Evolutionary conservation across 805 yeast species (phyloP), one percentile per base, ranked within the genome.

Genomic region (Starmerella ratchasimensis): DNA sequence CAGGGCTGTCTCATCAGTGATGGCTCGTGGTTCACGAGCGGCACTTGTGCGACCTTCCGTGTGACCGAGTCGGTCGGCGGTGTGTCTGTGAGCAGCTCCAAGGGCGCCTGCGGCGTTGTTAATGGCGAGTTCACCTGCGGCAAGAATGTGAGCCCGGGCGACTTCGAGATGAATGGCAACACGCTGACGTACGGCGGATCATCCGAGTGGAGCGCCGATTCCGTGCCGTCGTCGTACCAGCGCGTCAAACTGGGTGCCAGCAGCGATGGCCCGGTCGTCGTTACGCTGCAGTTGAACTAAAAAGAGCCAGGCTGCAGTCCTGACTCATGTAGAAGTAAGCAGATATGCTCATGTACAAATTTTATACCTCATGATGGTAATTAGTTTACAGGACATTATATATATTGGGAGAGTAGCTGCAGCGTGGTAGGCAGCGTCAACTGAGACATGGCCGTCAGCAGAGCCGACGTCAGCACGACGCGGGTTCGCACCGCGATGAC

Each of bases 31-130:
- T 81, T 77, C 59, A 54, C 68, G 4, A 55, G 61, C 28, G 95
- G 95, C 1, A 72, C 90, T 0, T 88, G 96, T 58, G 97, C 95
- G 4, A 73, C 78, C 4, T 86, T 67, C 59, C 65, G 65, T 19
- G 49, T 80, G 19, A 51, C 58, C 23, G 67, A 73, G 37, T 71
- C 78, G 23, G 73, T 72, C 57, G 90, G 90, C 3, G 90, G 90
- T n/a, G 69, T 72, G 50, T 69, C 73, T 40, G 52, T 86, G 31
- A 66, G 66, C 42, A 69, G 90, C 1, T 71, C 81, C 28, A 73
- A 69, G 49, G 96, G 96, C 0, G 69, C 63, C 43, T 86, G 96
- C 61, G 76, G 56, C 41, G 50, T 50, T 36, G 51, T 41, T 43
- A 56, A 44, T 44, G 62, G 49, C 32, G 58, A 25, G 24, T 46